A percentile compares a stretch with the other conserved stretches of the same genome.
phyloP scores from a whole-genome alignment of 139 green algal genomes.

The Coelastrella sp. region DNA sequence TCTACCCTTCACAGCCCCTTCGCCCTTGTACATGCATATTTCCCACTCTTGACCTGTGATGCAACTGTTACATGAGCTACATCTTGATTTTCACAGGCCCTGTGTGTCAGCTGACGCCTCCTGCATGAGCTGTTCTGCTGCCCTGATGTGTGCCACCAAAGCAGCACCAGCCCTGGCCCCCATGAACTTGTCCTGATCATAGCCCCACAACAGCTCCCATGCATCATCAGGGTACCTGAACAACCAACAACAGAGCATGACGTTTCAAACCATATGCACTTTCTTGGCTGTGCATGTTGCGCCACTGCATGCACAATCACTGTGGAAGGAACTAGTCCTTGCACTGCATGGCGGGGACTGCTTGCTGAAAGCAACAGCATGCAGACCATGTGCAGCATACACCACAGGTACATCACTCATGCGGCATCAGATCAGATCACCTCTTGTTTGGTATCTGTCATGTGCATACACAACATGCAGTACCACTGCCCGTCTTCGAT shows the following conservation, averaged over 20 bases:
- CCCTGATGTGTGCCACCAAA: constrained; percentile 28
- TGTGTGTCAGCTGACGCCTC: not conserved
- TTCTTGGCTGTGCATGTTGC: not conserved
- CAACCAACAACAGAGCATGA: not conserved
- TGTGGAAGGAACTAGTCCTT: not conserved
- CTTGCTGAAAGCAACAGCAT: not conserved
- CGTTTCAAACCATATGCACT: not conserved
- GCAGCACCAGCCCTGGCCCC: not conserved
- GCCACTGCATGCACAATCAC: not conserved
- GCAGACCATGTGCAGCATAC: too few relatives aligned
- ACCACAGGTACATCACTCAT: too few relatives aligned
- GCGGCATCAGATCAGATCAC: too few relatives aligned
- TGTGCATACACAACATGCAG: too few relatives aligned
- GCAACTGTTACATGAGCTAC: not conserved
- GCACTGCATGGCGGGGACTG: too few relatives aligned
- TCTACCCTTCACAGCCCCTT: not conserved
- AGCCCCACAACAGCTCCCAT: constrained; percentile 36
- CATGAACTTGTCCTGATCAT: constrained; percentile 42
- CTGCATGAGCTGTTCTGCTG: not conserved
- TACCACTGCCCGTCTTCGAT: too few relatives aligned
- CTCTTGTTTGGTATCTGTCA: too few relatives aligned
- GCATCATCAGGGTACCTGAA: constrained; percentile 32
- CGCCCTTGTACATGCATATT: not conserved
- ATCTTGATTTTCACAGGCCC: not conserved
- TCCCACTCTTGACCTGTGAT: not conserved